phyloP scores from a whole-genome alignment of 2,329 filamentous ascomycete genomes.

The Amauroascus niger region DNA sequence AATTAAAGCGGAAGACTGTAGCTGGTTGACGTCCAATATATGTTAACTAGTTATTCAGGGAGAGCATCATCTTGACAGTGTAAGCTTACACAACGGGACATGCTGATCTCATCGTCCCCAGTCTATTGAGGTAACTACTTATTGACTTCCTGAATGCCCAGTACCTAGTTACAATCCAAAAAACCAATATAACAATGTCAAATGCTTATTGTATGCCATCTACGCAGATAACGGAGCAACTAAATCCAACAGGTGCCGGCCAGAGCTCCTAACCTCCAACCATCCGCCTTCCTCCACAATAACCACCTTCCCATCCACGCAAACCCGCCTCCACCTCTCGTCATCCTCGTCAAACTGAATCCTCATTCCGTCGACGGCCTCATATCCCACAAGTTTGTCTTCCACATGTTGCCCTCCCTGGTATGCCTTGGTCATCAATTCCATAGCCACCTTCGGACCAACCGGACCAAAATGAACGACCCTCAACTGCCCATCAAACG shows the following conservation, averaged over 20 bases:
- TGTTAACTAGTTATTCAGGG: no score
- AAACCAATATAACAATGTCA: no score
- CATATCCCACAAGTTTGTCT: slow-evolving; percentile 56
- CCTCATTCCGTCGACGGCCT: slow-evolving; percentile 55
- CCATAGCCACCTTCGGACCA: slow-evolving; percentile 58
- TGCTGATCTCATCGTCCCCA: no score
- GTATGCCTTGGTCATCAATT: slow-evolving; percentile 60
- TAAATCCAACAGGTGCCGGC: slow-evolving; percentile 12
- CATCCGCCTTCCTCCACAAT: slow-evolving; percentile 59
- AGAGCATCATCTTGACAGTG: no score
- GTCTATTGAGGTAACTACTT: no score
- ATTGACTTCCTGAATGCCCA: no score
- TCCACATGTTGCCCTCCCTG: slow-evolving; percentile 47
- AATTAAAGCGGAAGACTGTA: no score
- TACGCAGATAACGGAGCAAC: neutral
- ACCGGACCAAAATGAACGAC: slow-evolving; percentile 67
- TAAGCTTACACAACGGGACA: no score
- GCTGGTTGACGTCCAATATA: no score
- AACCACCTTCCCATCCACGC: slow-evolving; percentile 85
- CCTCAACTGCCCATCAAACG: slow-evolving; percentile 60
- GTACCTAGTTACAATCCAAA: neutral
- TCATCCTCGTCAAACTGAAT: slow-evolving; percentile 60
- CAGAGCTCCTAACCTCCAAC: slow-evolving; percentile 49
- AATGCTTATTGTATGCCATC: neutral
- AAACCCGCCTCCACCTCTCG: slow-evolving; percentile 70